Evolutionary conservation across 2,329 filamentous ascomycete genomes (phyloP), one percentile per base, ranked within the genome.

Genomic region (Huntiella abstrusa): DNA sequence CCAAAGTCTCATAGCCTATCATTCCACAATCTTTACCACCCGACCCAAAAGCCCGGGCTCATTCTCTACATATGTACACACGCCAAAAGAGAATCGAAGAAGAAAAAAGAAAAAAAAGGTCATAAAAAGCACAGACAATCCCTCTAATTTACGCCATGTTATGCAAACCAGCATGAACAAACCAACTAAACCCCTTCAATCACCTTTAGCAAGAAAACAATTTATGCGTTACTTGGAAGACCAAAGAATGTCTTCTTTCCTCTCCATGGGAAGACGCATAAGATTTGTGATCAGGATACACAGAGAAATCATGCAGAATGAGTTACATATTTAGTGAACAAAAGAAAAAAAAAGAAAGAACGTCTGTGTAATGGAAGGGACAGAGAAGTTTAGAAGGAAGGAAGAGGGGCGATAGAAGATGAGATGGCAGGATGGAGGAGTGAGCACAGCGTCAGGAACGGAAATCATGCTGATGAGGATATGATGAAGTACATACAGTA

Each of bases 131-230:
- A 41, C 40, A 41, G 40, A 41, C 22, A 41, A 13, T 32, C 33
- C 22, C 40, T 13, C 19, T 28, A 41, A 41, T 41, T 41, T 41
- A 41, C 40, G 40, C 17, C 12, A 41, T 41, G 40, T 41, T 41
- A 41, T 41, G 40, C 40, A 41, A n/a, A 15, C 10, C 37, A 19
- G 15, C 37, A 13, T 17, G 37, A 11, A 37, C n/a, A 37, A 6
- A n/a, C 35, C 35, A 13, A 17, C 37, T 15, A 15, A 39, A 39
- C 15, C 37, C 19, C 37, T 39, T 15, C n/a, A 15, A 17, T 11
- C 5, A 4, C n/a, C 3, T 19, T 39, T 7, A 17, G 13, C 15
- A 17, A 8, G 1, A 17, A 11, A 39, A 13, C 16, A 19, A 17
- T 19, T 37, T 37, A 16, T 39, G 37, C 19, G 10, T 39, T 39